A percentile compares a stretch with the other conserved stretches of the same genome.
These are phyloP conservation scores for Xylaria sp. DNA, from an alignment of 2,329 filamentous ascomycete species.

Conservation along the genomic window DNA sequence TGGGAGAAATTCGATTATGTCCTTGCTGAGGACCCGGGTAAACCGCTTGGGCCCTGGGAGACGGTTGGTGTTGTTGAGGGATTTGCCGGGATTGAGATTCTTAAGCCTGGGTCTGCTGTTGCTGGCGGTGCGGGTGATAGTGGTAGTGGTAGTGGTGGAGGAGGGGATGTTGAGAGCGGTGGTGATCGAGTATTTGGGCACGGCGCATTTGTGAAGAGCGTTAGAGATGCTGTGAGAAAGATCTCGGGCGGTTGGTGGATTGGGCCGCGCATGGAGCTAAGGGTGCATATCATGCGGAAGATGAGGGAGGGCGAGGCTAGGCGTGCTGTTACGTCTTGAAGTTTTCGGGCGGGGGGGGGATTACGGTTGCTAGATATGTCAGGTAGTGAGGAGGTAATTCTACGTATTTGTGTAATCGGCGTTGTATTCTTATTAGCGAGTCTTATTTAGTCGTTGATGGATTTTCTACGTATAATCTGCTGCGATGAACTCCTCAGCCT, in stretches of 20 bases:
- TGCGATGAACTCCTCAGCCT: no score
- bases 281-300: conserved; percentile 56
- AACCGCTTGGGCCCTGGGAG: conserved; percentile 59
- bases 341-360: neutral
- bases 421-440: no score
- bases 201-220: conserved; percentile 47
- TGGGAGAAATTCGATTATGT: conserved; percentile 70
- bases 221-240: conserved; percentile 50
- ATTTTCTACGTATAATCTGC: no score
- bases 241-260: conserved; percentile 68
- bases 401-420: no score
- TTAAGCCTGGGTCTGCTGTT: conserved; percentile 50
- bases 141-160: no score
- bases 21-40: conserved; percentile 58
- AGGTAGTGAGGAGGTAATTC: no score
- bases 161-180: conserved; percentile 35
- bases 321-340: conserved; percentile 37
- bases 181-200: conserved; percentile 50
- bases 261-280: conserved; percentile 65
- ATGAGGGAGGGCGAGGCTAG: conserved; percentile 39
- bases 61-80: conserved; percentile 62
- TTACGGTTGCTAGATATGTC: no score
- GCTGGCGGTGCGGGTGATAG: conserved; percentile 25
- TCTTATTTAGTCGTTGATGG: no score
- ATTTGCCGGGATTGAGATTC: conserved; percentile 63